phyloP scores from a whole-genome alignment of 805 yeast genomes.

The Metschnikowia peoriensis region DNA sequence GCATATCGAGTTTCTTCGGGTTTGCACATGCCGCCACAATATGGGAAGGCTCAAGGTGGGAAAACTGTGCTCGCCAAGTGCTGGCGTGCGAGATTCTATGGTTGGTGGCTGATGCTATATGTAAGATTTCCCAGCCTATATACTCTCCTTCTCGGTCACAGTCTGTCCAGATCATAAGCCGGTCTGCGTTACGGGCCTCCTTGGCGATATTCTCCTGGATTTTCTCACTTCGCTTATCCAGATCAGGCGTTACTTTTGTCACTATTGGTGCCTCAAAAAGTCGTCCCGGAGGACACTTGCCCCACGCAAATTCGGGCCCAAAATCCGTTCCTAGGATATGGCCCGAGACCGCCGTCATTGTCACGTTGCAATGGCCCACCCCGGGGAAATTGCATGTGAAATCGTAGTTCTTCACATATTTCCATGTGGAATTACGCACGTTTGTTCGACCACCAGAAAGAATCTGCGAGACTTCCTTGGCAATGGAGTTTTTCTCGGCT shows the following conservation, averaged over 20 bases:
- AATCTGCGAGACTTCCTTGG: conserved; percentile 73
- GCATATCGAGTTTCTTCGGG: conserved; percentile 62
- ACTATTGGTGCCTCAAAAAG: conserved; percentile 70
- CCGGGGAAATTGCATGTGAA: conserved; percentile 64
- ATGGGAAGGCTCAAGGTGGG: conserved; percentile 80
- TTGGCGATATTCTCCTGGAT: conserved; percentile 64
- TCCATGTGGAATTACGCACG: conserved; percentile 49
- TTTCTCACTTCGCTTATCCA: conserved; percentile 23
- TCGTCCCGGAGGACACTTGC: conserved; percentile 58
- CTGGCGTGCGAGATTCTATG: conserved; percentile 44
- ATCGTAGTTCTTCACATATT: conserved; percentile 77
- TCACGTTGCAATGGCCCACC: conserved; percentile 67
- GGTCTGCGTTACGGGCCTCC: conserved; percentile 60
- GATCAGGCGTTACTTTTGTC: conserved; percentile 37
- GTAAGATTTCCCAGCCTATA: conserved; percentile 47
- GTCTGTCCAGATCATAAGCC: conserved; percentile 95
- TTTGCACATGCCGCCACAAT: conserved; percentile 68
- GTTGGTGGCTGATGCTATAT: conserved; percentile 61
- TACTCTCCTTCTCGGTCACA: conserved; percentile 45
- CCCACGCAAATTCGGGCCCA: conserved; percentile 62
- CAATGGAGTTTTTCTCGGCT: conserved; percentile 96
- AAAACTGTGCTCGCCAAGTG: conserved; percentile 73
- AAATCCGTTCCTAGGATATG: conserved; percentile 72
- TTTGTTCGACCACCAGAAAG: conserved; percentile 69
- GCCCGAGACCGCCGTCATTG: conserved; percentile 92